These are phyloP conservation scores for Lathyrus sativus DNA, from an alignment of 306 rosid genomes.

Conservation along the genomic window DNA sequence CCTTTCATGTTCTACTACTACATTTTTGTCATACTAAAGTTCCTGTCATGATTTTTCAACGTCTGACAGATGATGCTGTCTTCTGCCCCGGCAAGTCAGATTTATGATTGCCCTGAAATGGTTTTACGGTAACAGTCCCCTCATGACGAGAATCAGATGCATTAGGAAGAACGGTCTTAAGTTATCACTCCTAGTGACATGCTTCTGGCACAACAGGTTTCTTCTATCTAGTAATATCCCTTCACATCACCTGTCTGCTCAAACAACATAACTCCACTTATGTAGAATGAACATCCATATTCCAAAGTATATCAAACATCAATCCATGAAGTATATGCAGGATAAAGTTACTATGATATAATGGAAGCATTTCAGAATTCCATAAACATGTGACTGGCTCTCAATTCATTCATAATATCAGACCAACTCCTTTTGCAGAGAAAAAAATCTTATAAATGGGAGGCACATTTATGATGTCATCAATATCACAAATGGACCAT, in stretches of 20 bases:
- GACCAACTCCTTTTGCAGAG: slow-evolving; percentile 53
- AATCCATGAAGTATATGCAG: slow-evolving; percentile 46
- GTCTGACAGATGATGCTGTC: background rate
- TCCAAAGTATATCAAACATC: slow-evolving; percentile 40
- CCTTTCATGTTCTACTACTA: background rate
- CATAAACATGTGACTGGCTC: slow-evolving; percentile 49
- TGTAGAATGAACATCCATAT: slow-evolving; percentile 38
- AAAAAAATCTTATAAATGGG: slow-evolving; percentile 44
- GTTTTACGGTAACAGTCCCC: too few relatives aligned
- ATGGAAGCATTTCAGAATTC: slow-evolving; percentile 56
- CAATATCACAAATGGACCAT: slow-evolving; percentile 46
- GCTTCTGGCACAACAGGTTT: slow-evolving; percentile 34
- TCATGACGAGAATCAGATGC: too few relatives aligned
- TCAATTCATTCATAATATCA: slow-evolving; percentile 50
- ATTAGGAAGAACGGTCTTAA: slow-evolving; percentile 4
- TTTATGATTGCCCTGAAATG: background rate
- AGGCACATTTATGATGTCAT: slow-evolving; percentile 47
- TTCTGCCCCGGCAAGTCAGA: background rate
- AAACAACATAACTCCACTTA: slow-evolving; percentile 44
- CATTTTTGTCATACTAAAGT: background rate
- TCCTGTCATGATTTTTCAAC: background rate
- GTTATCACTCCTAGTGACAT: slow-evolving; percentile 19
- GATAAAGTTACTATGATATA: slow-evolving; percentile 38
- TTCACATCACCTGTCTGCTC: slow-evolving; percentile 33
- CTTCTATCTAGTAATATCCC: slow-evolving; percentile 30